Conservation (phyloP, 1,284 basidiomycete species). For the Cystobasidium slooffiae region DNA sequence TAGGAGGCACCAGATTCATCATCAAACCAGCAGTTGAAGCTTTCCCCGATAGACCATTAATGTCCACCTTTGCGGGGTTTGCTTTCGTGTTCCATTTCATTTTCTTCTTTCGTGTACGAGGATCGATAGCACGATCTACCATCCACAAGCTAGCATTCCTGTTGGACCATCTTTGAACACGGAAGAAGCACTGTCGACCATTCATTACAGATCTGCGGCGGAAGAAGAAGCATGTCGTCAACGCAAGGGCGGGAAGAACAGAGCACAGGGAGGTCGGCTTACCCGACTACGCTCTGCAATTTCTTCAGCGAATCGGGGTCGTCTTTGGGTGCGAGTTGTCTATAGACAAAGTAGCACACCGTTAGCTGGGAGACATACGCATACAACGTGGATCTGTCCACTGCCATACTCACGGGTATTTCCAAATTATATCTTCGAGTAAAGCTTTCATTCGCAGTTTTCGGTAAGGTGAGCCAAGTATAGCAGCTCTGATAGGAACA, state of each 20-base stretch:
- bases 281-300: neutral
- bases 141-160: conserved; percentile 13
- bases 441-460: neutral
- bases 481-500: conserved; percentile 22
- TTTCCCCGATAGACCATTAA: neutral
- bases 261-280: neutral
- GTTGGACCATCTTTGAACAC: neutral
- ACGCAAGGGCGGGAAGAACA: no score
- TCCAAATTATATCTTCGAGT: conserved; percentile 1
- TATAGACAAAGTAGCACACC: neutral
- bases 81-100: neutral
- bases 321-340: neutral
- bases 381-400: neutral
- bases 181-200: conserved; percentile 3
- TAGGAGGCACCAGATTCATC: no score
- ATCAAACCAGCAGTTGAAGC: neutral
- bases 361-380: neutral
- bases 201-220: neutral
- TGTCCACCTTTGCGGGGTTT: neutral
- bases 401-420: conserved; percentile 24
- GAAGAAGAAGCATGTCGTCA: neutral
- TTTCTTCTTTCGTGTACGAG: conserved; percentile 7
- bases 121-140: conserved; percentile 28
- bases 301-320: neutral
- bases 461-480: conserved; percentile 18